phyloP scores from a whole-genome alignment of 768 basidiomycete genomes.

The Leccinum subgranulosum region DNA sequence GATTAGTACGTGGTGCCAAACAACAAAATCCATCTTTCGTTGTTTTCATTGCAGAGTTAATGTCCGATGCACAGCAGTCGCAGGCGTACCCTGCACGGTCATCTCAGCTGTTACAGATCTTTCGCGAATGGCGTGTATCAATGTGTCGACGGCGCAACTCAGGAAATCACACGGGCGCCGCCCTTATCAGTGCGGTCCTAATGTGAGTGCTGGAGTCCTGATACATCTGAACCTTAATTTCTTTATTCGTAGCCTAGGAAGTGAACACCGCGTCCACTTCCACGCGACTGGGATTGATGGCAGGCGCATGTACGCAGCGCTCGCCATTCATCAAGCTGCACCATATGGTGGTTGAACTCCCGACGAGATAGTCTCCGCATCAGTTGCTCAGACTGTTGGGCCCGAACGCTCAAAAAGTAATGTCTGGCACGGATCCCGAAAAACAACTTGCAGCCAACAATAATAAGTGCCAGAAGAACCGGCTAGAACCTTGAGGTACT shows the following conservation, averaged over 20 bases:
- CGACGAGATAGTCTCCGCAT: background rate
- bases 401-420: background rate
- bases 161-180: background rate
- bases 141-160: background rate
- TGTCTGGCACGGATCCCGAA: background rate
- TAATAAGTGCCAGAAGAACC: background rate
- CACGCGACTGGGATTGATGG: background rate
- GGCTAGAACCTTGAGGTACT: background rate
- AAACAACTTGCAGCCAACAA: background rate
- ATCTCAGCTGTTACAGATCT: background rate
- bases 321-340: background rate
- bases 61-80: background rate
- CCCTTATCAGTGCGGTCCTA: background rate
- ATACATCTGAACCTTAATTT: background rate
- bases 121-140: background rate
- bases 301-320: background rate
- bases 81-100: background rate
- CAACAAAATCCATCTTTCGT: background rate
- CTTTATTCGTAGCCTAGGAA: background rate
- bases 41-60: background rate
- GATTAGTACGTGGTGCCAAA: conserved; percentile 3
- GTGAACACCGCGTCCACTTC: background rate
- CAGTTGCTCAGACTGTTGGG: background rate
- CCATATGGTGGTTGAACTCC: background rate
- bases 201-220: conserved; percentile 5